Conservation (phyloP, 495 filamentous ascomycete genomes). For the Aspergillus conjunctus region DNA sequence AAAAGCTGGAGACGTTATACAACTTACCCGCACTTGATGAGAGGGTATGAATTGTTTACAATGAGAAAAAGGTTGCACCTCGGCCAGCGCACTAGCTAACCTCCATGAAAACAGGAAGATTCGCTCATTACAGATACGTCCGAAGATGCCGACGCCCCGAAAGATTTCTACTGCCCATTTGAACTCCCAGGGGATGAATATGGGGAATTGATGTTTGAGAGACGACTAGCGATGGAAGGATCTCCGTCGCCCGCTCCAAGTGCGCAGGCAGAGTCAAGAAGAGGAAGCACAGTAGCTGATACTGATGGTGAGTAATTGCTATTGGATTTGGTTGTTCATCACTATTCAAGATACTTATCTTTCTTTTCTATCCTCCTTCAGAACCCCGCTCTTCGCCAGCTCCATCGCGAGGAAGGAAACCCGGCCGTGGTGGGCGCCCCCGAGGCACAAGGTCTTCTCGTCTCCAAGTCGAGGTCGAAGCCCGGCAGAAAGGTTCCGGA, state of each 20-base stretch:
- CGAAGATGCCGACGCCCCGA: conserved; percentile 59
- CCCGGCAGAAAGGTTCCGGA: conserved; percentile 28
- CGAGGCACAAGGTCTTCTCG: conserved; percentile 49
- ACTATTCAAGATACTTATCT: conserved; percentile 10
- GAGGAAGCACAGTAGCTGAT: conserved; percentile 50
- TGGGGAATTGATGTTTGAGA: conserved; percentile 71
- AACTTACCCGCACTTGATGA: conserved; percentile 88
- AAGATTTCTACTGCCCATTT: conserved; percentile 67
- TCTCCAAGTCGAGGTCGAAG: conserved; percentile 45
- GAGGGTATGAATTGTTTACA: conserved; percentile 53
- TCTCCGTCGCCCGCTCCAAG: conserved; percentile 59
- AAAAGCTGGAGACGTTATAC: conserved; percentile 79
- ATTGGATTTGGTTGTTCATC: conserved; percentile 7
- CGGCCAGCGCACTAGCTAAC: background rate
- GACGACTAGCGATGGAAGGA: conserved; percentile 61
- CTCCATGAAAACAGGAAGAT: conserved; percentile 44
- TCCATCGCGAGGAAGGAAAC: conserved; percentile 48
- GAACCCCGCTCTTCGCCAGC: conserved; percentile 54
- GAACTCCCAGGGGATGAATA: conserved; percentile 77
- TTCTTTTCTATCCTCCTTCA: conserved; percentile 18
- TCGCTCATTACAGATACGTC: conserved; percentile 56
- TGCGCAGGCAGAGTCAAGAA: conserved; percentile 43
- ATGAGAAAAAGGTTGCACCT: background rate
- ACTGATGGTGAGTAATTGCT: conserved; percentile 51
- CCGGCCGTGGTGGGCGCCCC: conserved; percentile 40